Base-by-base conservation (phyloP, 495 filamentous ascomycete species). In the Xylaria cubensis region DNA sequence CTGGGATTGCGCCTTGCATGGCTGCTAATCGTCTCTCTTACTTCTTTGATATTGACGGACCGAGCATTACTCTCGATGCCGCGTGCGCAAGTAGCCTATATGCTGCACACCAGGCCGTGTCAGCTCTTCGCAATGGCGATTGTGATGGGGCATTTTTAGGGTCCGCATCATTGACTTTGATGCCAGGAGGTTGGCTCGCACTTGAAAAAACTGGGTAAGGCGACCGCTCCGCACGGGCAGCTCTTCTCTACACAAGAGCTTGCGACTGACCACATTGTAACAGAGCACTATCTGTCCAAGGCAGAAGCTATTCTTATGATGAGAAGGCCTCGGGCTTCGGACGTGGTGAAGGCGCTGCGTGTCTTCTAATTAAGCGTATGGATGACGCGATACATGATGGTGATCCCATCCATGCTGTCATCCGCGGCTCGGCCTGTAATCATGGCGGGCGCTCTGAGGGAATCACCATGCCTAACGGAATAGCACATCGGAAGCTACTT, bases 31-130 rank as follows among this genome's bases (percentile, higher is more conserved):
- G 93, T 4, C 76, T 87, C 21, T 80, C 86, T 0, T 84, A 87
- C 41, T 86, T 82, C 67, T 86, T 86, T 73, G 83, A 87, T 74
- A 80, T 86, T 58, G 77, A 83, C 15, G 86, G 88, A 4, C 82
- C 83, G 0, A 79, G 90, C 46, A 90, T 91, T 77, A 92, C 89
- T 62, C 84, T 95, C 29, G 94, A 97, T 78, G 95, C 94, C 2
- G 93, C 94, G 13, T 97, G 93, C 78, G 95, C 93, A 10, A 93
- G 91, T 17, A 93, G 91, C 58, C 68, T 86, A 71, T 79, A 84
- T 50, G 84, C 83, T 1, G 51, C 85, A 15, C 85, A 95, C 72
- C 82, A 92, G 12, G 94, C 93, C 19, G 93, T 93, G 75, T 93
- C 91, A 71, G 88, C 88, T 0, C 85, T 96, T 5, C 91, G 91